Percentiles rank a stretch among this genome's conserved stretches.
Conservation (phyloP, 2,329 filamentous ascomycete genomes). For the Neonectria ditissima region DNA sequence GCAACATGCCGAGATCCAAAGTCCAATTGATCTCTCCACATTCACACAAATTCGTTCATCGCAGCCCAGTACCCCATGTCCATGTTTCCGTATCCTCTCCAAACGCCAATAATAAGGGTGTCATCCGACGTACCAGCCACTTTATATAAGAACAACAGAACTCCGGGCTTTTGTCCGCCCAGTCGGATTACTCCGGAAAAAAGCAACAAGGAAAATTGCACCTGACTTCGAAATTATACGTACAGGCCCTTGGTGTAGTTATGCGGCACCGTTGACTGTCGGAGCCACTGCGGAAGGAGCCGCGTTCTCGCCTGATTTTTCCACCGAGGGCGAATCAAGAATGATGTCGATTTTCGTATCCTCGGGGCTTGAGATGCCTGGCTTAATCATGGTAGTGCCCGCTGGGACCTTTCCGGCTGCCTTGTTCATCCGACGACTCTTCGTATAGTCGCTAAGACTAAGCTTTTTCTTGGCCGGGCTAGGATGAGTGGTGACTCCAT, state of each 20-base stretch:
- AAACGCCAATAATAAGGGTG: slow-evolving; percentile 43
- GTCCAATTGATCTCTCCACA: slow-evolving; percentile 16
- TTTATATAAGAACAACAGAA: slow-evolving; percentile 45
- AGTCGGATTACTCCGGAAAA: slow-evolving; percentile 34
- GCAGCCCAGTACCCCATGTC: slow-evolving; percentile 22
- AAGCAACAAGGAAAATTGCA: slow-evolving; percentile 36
- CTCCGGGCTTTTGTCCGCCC: slow-evolving; percentile 47
- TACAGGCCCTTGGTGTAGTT: slow-evolving; percentile 43
- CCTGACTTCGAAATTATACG: slow-evolving; percentile 36
- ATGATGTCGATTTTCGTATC: slow-evolving; percentile 53
- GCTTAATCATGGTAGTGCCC: slow-evolving; percentile 47
- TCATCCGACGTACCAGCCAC: slow-evolving; percentile 41
- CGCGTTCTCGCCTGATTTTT: slow-evolving; percentile 45
- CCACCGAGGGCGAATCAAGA: slow-evolving; percentile 46
- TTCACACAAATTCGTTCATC: slow-evolving; percentile 19
- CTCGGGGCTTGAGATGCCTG: slow-evolving; percentile 51
- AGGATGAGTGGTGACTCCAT: slow-evolving; percentile 60
- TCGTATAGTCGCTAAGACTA: slow-evolving; percentile 74
- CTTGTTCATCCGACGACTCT: slow-evolving; percentile 68
- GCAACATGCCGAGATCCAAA: slow-evolving; percentile 28
- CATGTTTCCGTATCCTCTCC: slow-evolving; percentile 34
- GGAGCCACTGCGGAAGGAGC: slow-evolving; percentile 36
- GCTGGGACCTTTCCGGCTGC: slow-evolving; percentile 55
- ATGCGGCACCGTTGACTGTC: slow-evolving; percentile 46
- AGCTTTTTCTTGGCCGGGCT: slow-evolving; percentile 76